Evolutionary conservation across 768 basidiomycete species (phyloP).

Genomic region (Fibroporia radiculosa): DNA sequence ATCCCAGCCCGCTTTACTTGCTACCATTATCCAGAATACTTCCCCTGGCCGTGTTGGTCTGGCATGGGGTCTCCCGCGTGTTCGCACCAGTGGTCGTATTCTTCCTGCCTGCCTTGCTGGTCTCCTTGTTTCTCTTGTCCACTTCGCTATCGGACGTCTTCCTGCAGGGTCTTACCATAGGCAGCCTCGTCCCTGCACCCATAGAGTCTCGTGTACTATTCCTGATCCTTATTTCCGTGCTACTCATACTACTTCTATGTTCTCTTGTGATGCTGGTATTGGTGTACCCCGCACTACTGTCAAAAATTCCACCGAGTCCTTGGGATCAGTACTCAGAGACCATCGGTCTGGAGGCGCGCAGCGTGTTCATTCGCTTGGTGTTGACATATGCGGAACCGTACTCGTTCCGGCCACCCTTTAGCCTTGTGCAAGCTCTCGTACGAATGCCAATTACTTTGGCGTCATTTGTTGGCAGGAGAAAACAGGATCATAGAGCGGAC

Average conservation of each 20-base stretch:
- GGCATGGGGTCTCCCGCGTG: conserved; percentile 28
- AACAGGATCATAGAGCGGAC: conserved; percentile 3
- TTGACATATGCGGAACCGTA: conserved; percentile 26
- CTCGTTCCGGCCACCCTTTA: conserved; percentile 46
- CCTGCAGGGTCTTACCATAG: background rate
- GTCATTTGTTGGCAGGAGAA: conserved; percentile 15
- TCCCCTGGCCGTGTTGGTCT: conserved; percentile 38
- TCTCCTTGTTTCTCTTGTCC: conserved; percentile 38
- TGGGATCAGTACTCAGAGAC: conserved; percentile 45
- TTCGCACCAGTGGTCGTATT: conserved; percentile 35
- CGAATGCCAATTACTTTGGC: conserved; percentile 11
- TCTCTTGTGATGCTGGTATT: conserved; percentile 29
- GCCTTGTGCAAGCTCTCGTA: conserved; percentile 28
- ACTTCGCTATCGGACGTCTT: conserved; percentile 37
- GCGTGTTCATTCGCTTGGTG: conserved; percentile 30
- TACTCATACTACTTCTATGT: conserved; percentile 27
- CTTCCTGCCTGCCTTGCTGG: conserved; percentile 41
- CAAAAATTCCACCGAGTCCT: background rate
- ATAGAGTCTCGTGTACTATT: conserved; percentile 41
- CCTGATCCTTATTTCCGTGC: conserved; percentile 28
- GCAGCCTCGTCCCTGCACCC: conserved; percentile 24
- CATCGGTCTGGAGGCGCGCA: conserved; percentile 39
- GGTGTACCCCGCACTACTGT: conserved; percentile 13
- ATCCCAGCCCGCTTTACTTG: conserved; percentile 39
- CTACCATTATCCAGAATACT: conserved; percentile 30